Conservation (phyloP, 2,329 filamentous ascomycete genomes). For the Colletotrichum brevisporum region DNA sequence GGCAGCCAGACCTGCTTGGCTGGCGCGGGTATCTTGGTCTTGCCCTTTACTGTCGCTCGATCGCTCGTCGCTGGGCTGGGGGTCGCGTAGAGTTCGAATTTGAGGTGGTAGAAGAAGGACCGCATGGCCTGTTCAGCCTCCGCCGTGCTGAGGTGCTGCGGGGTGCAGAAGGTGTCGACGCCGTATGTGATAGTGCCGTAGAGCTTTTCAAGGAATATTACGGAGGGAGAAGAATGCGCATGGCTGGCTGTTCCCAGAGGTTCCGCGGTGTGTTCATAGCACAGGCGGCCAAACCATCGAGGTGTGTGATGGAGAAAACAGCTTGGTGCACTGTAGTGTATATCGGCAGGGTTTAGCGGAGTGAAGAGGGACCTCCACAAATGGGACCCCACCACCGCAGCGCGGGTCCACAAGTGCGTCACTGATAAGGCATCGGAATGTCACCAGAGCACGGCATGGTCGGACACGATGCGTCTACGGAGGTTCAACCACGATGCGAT, state of each 20-base stretch:
- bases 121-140: constrained; percentile 61
- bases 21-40: constrained; percentile 22
- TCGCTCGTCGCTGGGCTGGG: constrained; percentile 51
- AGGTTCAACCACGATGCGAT: too few species aligned
- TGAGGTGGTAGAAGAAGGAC: constrained; percentile 76
- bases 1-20: constrained; percentile 65
- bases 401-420: constrained; percentile 29
- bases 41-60: constrained; percentile 11
- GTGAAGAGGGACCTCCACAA: neutral
- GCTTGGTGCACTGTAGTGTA: neutral
- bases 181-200: neutral
- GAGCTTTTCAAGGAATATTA: neutral
- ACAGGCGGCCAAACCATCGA: constrained; percentile 9
- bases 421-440: constrained; percentile 25
- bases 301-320: constrained; percentile 15
- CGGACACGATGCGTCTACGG: too few species aligned
- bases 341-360: constrained; percentile 12
- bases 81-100: constrained; percentile 73
- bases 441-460: neutral
- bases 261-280: constrained; percentile 22
- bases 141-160: neutral
- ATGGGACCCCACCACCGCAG: constrained; percentile 14
- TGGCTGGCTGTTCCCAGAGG: neutral
- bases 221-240: constrained; percentile 42
- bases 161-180: neutral